Evolutionary conservation across 805 yeast genomes (phyloP), one percentile per base, ranked within the genome.

Genomic region (Starmerella scarabaei): DNA sequence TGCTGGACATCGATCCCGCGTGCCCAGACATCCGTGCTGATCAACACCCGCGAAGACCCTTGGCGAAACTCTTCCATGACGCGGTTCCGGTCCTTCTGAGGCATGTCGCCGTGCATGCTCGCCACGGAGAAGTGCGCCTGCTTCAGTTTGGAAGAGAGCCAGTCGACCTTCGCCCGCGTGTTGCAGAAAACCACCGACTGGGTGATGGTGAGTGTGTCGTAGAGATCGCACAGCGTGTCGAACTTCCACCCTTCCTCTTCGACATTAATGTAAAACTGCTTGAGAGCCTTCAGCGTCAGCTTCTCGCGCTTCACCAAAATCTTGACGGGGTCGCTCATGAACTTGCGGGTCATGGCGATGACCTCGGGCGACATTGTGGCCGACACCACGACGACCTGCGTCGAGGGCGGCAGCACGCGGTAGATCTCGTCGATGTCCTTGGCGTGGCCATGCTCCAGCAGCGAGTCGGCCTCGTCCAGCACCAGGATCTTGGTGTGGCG

Each of bases 1-100:
- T 88, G 97, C 68, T 88, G 98, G 45, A 88, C 97, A 65, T 88
- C 98, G 51, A 88, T 91, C 59, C 98, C 98, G 65, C 98, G 74
- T 37, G 98, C 98, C 79, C 88, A 81, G 56, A 91, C 80, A 65
- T 91, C 98, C 31, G 98, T 91, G 52, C 96, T 80, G 59, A 91
- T 91, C 60, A 91, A 69, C 37, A 91, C 88, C 60, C 98, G 75
- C 40, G 95, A 82, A 51, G 80, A 75, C 44, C 98, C 98, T 44
- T 80, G 69, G 63, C 98, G 73, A 75, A 91, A 91, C 63, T 86
- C 96, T 61, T 76, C 75, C 98, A 91, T 91, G 54, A 91, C 82
- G 54, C 74, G 67, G 64, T 91, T 96, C 66, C 98, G 74, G 61
- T 88, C 94, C 55, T 78, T 79, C 66, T 91, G 98, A 55, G 82